Conservation (phyloP, 2,329 filamentous ascomycete species). For the Ceratocystis cacaofunesta region DNA sequence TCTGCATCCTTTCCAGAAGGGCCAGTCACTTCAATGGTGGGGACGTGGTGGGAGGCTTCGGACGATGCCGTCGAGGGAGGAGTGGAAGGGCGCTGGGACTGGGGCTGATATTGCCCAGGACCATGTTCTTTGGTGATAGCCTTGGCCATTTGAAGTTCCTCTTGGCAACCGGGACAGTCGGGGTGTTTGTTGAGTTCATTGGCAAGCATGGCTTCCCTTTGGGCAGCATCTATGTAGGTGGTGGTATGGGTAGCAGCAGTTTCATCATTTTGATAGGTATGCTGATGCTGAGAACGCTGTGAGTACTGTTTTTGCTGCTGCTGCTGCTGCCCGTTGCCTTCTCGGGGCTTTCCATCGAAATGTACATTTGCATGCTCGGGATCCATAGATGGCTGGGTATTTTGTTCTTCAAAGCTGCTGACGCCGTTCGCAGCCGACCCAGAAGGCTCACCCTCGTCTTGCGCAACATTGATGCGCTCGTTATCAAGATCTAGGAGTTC, state of each 20-base stretch:
- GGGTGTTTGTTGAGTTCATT: slow-evolving; percentile 6
- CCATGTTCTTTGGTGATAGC: background rate
- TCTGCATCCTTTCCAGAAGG: background rate
- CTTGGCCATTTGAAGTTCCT: background rate
- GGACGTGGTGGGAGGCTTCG: background rate
- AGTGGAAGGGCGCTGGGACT: background rate
- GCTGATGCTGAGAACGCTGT: background rate
- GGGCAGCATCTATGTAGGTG: slow-evolving; percentile 20
- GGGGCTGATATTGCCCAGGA: background rate
- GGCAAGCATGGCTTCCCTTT: background rate
- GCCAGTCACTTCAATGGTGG: background rate
- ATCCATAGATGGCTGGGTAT: slow-evolving; percentile 38
- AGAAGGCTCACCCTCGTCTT: background rate
- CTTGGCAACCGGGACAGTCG: slow-evolving; percentile 1
- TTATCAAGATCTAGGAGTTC: slow-evolving; percentile 8
- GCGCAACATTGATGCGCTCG: slow-evolving; percentile 23
- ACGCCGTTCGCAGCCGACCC: background rate
- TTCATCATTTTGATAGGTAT: background rate
- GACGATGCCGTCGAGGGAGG: slow-evolving; percentile 1
- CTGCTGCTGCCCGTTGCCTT: background rate
- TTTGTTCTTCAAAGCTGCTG: slow-evolving; percentile 47
- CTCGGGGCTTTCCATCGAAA: background rate
- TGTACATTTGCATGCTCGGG: slow-evolving; percentile 17
- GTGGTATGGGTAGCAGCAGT: background rate
- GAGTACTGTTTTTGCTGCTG: background rate